These are phyloP conservation scores for Chara braunii DNA, from an alignment of 139 green algal genomes.

Conservation along the genomic window DNA sequence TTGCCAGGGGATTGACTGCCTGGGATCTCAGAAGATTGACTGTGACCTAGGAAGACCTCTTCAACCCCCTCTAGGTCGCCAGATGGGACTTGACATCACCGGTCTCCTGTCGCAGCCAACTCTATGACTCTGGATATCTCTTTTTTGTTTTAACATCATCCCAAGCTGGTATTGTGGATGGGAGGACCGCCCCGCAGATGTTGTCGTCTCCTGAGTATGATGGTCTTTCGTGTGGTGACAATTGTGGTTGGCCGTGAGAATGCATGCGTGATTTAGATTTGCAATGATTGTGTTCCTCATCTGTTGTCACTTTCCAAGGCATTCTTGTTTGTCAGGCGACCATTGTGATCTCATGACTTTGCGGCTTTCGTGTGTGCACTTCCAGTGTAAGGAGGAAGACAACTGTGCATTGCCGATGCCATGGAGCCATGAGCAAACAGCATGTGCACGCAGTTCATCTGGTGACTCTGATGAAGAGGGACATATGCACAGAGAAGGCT, in stretches of 20 bases:
- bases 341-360: not conserved
- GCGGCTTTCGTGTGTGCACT: not conserved
- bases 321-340: slow-evolving; percentile 5
- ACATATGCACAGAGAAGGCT: slow-evolving; percentile 9
- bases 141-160: too few relatives aligned
- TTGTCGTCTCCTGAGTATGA: not conserved
- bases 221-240: not conserved
- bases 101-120: too few relatives aligned
- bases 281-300: not conserved
- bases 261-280: not conserved
- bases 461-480: not conserved
- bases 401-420: slow-evolving; percentile 1
- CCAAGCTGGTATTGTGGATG: too few relatives aligned
- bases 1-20: too few relatives aligned
- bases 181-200: too few relatives aligned
- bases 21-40: too few relatives aligned
- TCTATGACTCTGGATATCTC: too few relatives aligned
- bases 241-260: slow-evolving; percentile 8
- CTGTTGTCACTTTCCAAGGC: not conserved
- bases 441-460: not conserved
- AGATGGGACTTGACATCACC: too few relatives aligned
- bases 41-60: too few relatives aligned
- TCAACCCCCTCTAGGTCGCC: too few relatives aligned
- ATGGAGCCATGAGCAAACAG: not conserved
- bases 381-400: not conserved